Conservation (phyloP, 2,329 filamentous ascomycete genomes). For the Epichloe baconii region DNA sequence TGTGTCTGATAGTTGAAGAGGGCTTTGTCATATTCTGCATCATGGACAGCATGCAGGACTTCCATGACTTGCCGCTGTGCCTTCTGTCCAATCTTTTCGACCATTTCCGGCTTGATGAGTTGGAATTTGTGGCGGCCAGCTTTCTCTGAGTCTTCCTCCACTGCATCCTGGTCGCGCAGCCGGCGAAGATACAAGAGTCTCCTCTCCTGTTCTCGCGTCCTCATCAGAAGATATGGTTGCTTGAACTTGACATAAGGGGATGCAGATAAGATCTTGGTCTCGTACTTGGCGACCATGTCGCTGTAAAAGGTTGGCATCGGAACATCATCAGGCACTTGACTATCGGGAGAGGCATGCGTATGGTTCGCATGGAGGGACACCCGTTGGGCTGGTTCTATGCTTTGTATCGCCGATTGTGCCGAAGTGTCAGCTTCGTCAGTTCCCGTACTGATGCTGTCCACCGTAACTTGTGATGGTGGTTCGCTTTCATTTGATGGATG, state of each 20-base stretch:
- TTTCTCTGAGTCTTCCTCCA: slow-evolving; percentile 50
- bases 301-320: slow-evolving; percentile 88
- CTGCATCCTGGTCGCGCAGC: slow-evolving; percentile 62
- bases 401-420: slow-evolving; percentile 12
- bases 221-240: slow-evolving; percentile 85
- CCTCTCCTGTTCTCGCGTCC: slow-evolving; percentile 80
- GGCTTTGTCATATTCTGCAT: slow-evolving; percentile 93
- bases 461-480: slow-evolving; percentile 20
- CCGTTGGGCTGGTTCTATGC: slow-evolving; percentile 16
- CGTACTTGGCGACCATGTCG: slow-evolving; percentile 85
- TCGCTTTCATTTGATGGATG: slow-evolving; percentile 26
- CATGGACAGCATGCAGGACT: slow-evolving; percentile 85
- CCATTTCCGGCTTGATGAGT: slow-evolving; percentile 90
- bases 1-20: slow-evolving; percentile 89
- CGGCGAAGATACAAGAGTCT: slow-evolving; percentile 70
- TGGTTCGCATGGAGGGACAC: slow-evolving; percentile 31
- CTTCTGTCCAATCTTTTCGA: slow-evolving; percentile 67
- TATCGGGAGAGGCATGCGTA: slow-evolving; percentile 31
- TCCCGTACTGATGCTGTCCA: slow-evolving; percentile 16
- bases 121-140: slow-evolving; percentile 62
- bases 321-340: slow-evolving; percentile 59
- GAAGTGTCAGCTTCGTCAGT: slow-evolving; percentile 17
- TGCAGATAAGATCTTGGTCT: slow-evolving; percentile 84
- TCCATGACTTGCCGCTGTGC: slow-evolving; percentile 82
- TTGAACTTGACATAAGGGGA: slow-evolving; percentile 95